A percentile compares a stretch with the other conserved stretches of the same genome.
These are phyloP conservation scores for Alternaria incomplexa DNA, from an alignment of 2,329 filamentous ascomycete species.

Conservation along the genomic window DNA sequence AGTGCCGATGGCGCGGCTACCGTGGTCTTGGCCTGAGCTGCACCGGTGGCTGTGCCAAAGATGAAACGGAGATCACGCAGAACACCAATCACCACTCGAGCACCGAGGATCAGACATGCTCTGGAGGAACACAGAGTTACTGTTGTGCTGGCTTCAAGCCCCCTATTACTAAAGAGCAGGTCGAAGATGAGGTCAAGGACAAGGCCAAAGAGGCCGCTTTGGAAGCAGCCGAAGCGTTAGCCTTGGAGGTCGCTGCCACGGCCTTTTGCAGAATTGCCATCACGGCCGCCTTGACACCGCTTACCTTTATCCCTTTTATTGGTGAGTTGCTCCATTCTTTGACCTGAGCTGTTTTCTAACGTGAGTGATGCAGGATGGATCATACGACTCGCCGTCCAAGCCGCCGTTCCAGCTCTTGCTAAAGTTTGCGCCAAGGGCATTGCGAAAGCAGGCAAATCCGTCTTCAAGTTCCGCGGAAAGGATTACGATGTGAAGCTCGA, in stretches of 20 bases:
- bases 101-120: constrained; percentile 41
- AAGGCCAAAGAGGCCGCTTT: not conserved
- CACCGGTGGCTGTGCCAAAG: not conserved
- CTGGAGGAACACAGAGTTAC: constrained; percentile 23
- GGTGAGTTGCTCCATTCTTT: not conserved
- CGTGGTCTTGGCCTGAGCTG: constrained; percentile 4
- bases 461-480: constrained; percentile 40
- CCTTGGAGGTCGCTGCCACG: constrained; percentile 45
- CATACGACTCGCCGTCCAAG: constrained; percentile 19
- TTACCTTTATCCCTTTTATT: constrained; percentile 11
- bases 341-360: too few species aligned
- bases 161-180: constrained; percentile 19
- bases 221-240: constrained; percentile 32
- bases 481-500: constrained; percentile 26
- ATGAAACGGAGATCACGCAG: constrained; percentile 36
- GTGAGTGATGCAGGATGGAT: constrained; percentile 3
- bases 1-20: constrained; percentile 5
- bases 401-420: constrained; percentile 40
- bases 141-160: constrained; percentile 37
- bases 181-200: not conserved
- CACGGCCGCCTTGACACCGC: constrained; percentile 32
- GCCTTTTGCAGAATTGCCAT: constrained; percentile 46
- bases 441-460: constrained; percentile 41
- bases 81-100: constrained; percentile 34
- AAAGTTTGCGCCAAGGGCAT: constrained; percentile 41